Evolutionary conservation across 176 grass and related monocot species (phyloP).

Genomic region (Hyparrhenia diplandra): DNA sequence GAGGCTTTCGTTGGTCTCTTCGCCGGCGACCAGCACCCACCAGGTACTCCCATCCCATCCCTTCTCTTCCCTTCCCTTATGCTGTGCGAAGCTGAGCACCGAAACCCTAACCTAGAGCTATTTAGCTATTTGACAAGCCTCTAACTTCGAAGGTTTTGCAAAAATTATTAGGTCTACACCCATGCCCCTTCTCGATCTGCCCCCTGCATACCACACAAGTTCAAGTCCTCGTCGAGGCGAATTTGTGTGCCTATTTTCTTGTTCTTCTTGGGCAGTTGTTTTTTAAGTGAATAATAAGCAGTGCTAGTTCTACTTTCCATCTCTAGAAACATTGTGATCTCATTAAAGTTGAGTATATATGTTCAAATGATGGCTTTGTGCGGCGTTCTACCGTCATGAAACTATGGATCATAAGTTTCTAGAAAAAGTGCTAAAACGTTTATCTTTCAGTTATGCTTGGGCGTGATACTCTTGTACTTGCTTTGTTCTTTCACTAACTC

Average conservation of each 20-base stretch:
- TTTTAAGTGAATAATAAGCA: neutral
- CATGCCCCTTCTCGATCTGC: too few species aligned
- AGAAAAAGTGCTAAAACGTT: neutral
- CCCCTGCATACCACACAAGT: neutral
- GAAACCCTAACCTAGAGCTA: too few species aligned
- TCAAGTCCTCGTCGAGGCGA: neutral
- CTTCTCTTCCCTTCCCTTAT: too few species aligned
- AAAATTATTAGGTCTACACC: too few species aligned
- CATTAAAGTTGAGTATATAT: neutral
- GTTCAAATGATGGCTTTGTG: neutral
- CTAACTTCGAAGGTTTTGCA: too few species aligned
- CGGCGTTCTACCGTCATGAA: neutral
- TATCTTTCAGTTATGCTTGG: neutral
- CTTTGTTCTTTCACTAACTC: too few species aligned
- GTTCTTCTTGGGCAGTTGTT: neutral
- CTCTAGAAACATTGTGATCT: neutral
- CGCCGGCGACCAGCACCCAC: too few species aligned
- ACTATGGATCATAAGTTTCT: conserved; percentile 1
- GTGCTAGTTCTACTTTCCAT: neutral
- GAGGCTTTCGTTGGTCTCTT: too few species aligned
- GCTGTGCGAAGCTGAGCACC: too few species aligned
- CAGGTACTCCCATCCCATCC: too few species aligned
- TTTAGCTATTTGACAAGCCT: too few species aligned
- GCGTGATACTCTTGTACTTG: neutral
- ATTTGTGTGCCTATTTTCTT: neutral